Conservation (phyloP, 2,329 filamentous ascomycete species). For the Botrytis aclada region DNA sequence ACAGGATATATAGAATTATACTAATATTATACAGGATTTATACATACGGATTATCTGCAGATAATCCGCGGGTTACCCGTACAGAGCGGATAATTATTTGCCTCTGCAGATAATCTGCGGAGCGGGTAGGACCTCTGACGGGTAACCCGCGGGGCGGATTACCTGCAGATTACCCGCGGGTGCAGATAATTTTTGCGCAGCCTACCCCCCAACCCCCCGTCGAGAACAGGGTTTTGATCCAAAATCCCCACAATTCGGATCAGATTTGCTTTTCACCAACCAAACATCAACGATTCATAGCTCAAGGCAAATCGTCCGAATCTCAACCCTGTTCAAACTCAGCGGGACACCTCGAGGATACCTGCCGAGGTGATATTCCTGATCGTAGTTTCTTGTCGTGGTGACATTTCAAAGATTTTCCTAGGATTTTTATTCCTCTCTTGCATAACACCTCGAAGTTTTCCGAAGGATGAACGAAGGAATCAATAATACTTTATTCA, state of each 20-base stretch:
- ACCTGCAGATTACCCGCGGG: too few species aligned
- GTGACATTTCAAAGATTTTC: background rate
- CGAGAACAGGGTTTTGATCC: background rate
- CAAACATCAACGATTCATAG: background rate
- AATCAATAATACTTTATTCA: background rate
- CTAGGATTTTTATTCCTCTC: background rate
- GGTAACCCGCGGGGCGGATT: too few species aligned
- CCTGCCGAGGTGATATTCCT: background rate
- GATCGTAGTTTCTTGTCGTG: background rate
- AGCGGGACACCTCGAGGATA: background rate
- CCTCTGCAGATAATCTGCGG: too few species aligned
- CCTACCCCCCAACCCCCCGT: background rate
- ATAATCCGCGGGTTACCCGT: too few species aligned
- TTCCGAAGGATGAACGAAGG: background rate
- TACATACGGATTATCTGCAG: too few species aligned
- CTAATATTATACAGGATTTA: too few species aligned
- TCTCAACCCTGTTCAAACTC: background rate
- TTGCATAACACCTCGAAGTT: background rate
- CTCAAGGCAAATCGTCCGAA: background rate
- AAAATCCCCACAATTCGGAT: slow-evolving; percentile 5
- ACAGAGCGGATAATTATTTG: too few species aligned
- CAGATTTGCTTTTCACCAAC: background rate
- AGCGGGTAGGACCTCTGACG: too few species aligned
- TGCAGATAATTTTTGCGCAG: too few species aligned
- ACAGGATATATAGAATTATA: too few species aligned